phyloP scores from a whole-genome alignment of 352 stramenopile genomes.

The Phytophthora megakarya region DNA sequence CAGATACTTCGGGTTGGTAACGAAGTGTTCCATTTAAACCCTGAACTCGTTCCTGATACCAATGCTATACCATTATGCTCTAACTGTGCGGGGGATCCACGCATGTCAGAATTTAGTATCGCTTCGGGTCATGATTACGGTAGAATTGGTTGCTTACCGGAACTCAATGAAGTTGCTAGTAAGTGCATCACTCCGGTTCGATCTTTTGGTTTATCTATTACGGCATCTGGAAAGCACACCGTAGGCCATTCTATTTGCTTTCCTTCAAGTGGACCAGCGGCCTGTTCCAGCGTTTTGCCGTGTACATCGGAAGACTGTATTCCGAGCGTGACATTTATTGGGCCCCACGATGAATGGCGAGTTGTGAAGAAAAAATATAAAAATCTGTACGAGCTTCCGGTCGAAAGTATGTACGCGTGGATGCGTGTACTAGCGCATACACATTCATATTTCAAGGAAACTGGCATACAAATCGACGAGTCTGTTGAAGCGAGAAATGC shows the following conservation, averaged over 20 bases:
- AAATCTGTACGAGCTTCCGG: constrained; percentile 2
- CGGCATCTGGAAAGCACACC: neutral
- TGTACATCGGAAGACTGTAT: neutral
- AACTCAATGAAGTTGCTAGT: neutral
- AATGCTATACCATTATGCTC: neutral
- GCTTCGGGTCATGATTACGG: constrained; percentile 16
- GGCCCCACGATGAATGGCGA: neutral
- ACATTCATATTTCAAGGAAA: constrained; percentile 8
- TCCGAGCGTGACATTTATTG: constrained; percentile 8
- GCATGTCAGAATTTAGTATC: constrained; percentile 2
- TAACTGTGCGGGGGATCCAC: neutral
- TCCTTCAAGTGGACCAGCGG: neutral
- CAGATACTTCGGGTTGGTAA: neutral
- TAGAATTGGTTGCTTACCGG: neutral
- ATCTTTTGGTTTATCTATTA: neutral
- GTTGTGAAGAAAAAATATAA: neutral
- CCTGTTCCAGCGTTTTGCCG: neutral
- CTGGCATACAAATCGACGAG: constrained; percentile 1
- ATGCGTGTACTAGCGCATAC: neutral
- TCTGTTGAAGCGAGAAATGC: neutral
- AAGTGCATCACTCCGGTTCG: constrained; percentile 9
- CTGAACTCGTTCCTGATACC: constrained; percentile 1
- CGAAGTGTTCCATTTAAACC: constrained; percentile 8
- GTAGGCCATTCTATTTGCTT: constrained; percentile 15
- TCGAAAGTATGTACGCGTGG: constrained; percentile 11